Evolutionary conservation across 1,139 yeast genomes (phyloP).

Genomic region (Debaryomyces subglobosus): DNA sequence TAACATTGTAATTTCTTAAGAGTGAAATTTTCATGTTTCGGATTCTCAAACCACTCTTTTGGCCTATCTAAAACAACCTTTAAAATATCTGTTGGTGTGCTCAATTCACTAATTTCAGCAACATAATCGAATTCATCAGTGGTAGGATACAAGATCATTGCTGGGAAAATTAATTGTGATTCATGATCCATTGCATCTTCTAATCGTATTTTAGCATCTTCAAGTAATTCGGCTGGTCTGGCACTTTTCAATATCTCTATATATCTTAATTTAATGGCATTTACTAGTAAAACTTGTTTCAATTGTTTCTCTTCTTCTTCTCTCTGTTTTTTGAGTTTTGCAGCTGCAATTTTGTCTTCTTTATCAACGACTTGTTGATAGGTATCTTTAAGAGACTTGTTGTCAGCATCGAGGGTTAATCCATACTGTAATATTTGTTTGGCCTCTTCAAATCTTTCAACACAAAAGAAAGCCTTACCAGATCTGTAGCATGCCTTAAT

Average conservation of each 20-base stretch:
- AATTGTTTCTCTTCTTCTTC: constrained; percentile 35
- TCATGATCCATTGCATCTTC: constrained; percentile 76
- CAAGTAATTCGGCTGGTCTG: constrained; percentile 52
- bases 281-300: constrained; percentile 42
- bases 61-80: constrained; percentile 64
- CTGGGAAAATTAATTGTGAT: constrained; percentile 79
- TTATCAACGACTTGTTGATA: constrained; percentile 42
- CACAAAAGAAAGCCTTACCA: constrained; percentile 74
- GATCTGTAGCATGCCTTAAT: constrained; percentile 86
- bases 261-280: constrained; percentile 61
- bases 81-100: constrained; percentile 62
- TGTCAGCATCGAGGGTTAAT: constrained; percentile 56
- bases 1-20: constrained; percentile 67
- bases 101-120: constrained; percentile 70
- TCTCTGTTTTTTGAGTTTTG: constrained; percentile 33
- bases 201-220: constrained; percentile 53
- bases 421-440: constrained; percentile 69
- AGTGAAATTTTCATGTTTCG: constrained; percentile 61
- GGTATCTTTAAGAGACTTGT: constrained; percentile 53
- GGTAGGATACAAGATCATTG: constrained; percentile 80
- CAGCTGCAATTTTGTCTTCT: constrained; percentile 36
- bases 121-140: constrained; percentile 83
- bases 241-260: constrained; percentile 51
- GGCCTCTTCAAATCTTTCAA: constrained; percentile 76
- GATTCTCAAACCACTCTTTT: constrained; percentile 69